phyloP scores from a whole-genome alignment of 1,284 basidiomycete genomes.

The Rhodotorula sp. region DNA sequence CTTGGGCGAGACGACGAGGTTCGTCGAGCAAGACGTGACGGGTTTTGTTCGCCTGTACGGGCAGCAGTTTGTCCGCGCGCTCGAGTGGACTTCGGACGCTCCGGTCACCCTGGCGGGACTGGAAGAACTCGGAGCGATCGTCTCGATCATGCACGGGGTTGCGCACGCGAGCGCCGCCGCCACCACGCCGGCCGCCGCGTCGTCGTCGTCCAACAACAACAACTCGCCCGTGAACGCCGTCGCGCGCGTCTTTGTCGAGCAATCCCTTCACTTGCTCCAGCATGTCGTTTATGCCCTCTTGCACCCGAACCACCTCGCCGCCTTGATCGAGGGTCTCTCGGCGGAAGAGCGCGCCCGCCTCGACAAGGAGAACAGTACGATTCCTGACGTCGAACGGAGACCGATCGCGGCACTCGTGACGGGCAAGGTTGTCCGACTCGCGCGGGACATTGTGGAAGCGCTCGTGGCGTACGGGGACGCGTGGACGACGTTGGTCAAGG shows the following conservation, averaged over 20 bases:
- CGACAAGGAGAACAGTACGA: constrained; percentile 59
- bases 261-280: constrained; percentile 70
- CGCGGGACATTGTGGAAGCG: constrained; percentile 66
- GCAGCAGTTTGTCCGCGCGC: constrained; percentile 70
- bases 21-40: constrained; percentile 80
- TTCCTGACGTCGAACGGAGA: constrained; percentile 59
- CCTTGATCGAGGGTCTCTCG: constrained; percentile 75
- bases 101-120: constrained; percentile 68
- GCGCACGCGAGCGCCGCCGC: background rate
- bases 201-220: background rate
- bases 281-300: constrained; percentile 85
- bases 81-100: constrained; percentile 77
- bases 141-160: constrained; percentile 56
- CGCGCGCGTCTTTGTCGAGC: constrained; percentile 23
- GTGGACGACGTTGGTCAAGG: constrained; percentile 64
- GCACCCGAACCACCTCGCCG: constrained; percentile 82
- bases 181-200: constrained; percentile 61
- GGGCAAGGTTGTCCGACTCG: constrained; percentile 66
- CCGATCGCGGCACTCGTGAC: constrained; percentile 70
- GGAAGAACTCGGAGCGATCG: constrained; percentile 76
- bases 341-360: constrained; percentile 63
- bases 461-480: constrained; percentile 69
- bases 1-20: constrained; percentile 65
- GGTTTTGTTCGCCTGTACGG: constrained; percentile 82
- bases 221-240: constrained; percentile 15